A percentile compares a stretch with the other conserved stretches of the same genome.
Conservation (phyloP, 768 basidiomycete genomes). For the Gelatoporia subvermispora region DNA sequence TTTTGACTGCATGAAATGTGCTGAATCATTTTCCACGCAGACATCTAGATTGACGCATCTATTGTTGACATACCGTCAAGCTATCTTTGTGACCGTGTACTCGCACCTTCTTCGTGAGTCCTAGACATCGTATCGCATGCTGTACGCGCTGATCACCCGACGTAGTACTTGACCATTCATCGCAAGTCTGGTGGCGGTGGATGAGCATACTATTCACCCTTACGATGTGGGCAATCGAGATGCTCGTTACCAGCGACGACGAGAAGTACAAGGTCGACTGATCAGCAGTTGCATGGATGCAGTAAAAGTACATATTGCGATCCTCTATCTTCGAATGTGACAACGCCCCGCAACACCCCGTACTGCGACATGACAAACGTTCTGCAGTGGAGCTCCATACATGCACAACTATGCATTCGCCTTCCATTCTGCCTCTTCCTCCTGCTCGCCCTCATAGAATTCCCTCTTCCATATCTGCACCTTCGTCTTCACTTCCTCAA, state of each 20-base stretch:
- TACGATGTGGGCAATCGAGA: slow-evolving; percentile 76
- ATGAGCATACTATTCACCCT: slow-evolving; percentile 86
- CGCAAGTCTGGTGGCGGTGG: slow-evolving; percentile 95
- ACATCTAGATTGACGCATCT: slow-evolving; percentile 73
- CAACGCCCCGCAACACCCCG: not conserved
- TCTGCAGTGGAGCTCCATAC: not conserved
- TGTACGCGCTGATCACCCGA: not conserved
- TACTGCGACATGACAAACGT: not conserved
- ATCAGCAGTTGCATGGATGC: not conserved
- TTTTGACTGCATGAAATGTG: not conserved
- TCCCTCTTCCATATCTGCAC: slow-evolving; percentile 93
- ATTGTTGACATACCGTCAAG: slow-evolving; percentile 76
- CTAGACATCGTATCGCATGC: not conserved
- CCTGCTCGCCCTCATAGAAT: slow-evolving; percentile 68
- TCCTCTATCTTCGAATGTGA: not conserved
- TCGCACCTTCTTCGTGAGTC: slow-evolving; percentile 77
- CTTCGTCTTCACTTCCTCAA: slow-evolving; percentile 81
- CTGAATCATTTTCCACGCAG: slow-evolving; percentile 28
- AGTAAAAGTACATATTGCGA: not conserved
- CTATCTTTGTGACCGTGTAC: slow-evolving; percentile 83
- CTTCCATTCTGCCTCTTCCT: slow-evolving; percentile 40
- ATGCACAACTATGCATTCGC: slow-evolving; percentile 11
- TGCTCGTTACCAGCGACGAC: slow-evolving; percentile 73
- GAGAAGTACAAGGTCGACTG: slow-evolving; percentile 83
- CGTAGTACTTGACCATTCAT: slow-evolving; percentile 74